Percentiles rank a stretch among this genome's conserved stretches.
Evolutionary conservation across 2,329 filamentous ascomycete species (phyloP).

Genomic region (Pseudocercospora macadamiae): DNA sequence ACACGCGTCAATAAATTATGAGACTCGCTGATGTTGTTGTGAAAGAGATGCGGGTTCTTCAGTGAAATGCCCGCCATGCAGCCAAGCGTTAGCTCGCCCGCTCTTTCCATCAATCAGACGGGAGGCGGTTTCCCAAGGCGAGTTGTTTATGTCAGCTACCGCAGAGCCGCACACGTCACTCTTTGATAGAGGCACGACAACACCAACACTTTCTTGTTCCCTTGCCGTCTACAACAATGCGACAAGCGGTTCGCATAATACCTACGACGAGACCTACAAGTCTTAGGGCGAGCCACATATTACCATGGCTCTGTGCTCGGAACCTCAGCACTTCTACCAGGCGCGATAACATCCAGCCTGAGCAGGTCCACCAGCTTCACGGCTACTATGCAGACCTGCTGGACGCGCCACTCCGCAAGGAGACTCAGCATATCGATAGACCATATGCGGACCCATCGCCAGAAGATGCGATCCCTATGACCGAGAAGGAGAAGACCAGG

Average conservation of each 20-base stretch:
- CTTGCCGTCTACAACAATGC: constrained; percentile 42
- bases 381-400: constrained; percentile 36
- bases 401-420: constrained; percentile 23
- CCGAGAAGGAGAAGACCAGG: constrained; percentile 58
- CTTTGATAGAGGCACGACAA: no score
- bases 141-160: no score
- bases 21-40: no score
- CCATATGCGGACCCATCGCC: constrained; percentile 32
- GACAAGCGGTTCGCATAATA: constrained; percentile 13
- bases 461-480: constrained; percentile 45
- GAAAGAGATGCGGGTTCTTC: no score
- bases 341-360: constrained; percentile 27
- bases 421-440: constrained; percentile 17
- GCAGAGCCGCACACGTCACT: no score
- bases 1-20: no score
- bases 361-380: constrained; percentile 34
- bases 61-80: no score
- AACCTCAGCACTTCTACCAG: not conserved
- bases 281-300: not conserved
- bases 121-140: no score
- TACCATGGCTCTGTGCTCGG: constrained; percentile 5
- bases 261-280: constrained; percentile 1
- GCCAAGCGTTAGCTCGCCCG: no score
- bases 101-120: no score
- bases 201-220: no score